Conservation (phyloP, 2,329 filamentous ascomycete species). For the Xylariales sp. region DNA sequence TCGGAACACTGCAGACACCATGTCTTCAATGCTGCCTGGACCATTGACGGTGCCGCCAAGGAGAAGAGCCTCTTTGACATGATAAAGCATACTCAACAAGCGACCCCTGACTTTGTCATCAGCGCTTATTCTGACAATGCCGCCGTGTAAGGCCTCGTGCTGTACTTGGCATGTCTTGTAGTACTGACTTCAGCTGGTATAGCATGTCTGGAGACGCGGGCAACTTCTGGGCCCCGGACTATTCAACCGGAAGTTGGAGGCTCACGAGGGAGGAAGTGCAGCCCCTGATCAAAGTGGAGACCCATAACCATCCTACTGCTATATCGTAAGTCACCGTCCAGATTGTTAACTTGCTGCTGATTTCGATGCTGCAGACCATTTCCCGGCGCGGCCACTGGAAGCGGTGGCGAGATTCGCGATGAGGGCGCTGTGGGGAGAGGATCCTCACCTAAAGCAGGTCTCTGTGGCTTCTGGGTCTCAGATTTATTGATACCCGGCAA, state of each 20-base stretch:
- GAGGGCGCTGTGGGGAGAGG: constrained; percentile 89
- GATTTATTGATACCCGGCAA: constrained; percentile 85
- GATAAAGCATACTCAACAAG: constrained; percentile 93
- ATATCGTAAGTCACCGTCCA: constrained; percentile 57
- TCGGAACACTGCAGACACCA: constrained; percentile 77
- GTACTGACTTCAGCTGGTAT: not conserved
- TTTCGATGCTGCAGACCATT: constrained; percentile 17
- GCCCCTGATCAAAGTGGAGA: constrained; percentile 91
- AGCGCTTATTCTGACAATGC: constrained; percentile 98
- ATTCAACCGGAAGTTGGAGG: constrained; percentile 81
- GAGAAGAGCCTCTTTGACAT: constrained; percentile 83
- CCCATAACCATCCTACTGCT: constrained; percentile 90
- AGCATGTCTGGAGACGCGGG: constrained; percentile 62
- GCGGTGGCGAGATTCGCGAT: constrained; percentile 90
- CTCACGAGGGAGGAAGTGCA: constrained; percentile 83
- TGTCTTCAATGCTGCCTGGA: constrained; percentile 96
- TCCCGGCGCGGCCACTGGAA: constrained; percentile 88
- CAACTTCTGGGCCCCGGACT: constrained; percentile 82
- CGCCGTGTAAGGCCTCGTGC: constrained; percentile 70
- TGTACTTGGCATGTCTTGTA: too few relatives aligned
- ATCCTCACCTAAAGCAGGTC: constrained; percentile 86
- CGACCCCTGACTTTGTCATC: constrained; percentile 75
- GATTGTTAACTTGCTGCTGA: not conserved
- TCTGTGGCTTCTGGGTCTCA: constrained; percentile 91
- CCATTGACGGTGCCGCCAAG: constrained; percentile 80